phyloP scores from a whole-genome alignment of 805 yeast species.

The Monosporozyma servazzii region DNA sequence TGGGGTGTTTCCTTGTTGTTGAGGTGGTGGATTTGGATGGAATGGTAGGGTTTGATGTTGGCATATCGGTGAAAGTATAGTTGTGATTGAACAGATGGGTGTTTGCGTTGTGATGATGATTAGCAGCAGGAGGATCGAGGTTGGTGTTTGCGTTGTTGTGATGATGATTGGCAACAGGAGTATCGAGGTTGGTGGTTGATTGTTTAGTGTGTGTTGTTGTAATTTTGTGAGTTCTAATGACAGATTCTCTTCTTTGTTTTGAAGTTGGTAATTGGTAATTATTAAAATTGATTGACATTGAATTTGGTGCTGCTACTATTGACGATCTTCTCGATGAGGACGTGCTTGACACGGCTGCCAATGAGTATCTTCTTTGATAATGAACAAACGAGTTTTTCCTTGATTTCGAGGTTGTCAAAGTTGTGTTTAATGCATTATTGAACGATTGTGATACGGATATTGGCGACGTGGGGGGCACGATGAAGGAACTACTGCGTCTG shows the following conservation, averaged over 20 bases:
- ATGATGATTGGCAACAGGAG: too few species aligned
- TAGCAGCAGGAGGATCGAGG: background rate
- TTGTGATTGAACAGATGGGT: background rate
- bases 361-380: slow-evolving; percentile 23
- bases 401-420: slow-evolving; percentile 21
- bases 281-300: slow-evolving; percentile 11
- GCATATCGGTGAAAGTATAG: slow-evolving; percentile 17
- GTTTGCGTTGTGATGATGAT: background rate
- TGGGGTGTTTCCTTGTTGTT: background rate
- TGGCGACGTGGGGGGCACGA: slow-evolving; percentile 7
- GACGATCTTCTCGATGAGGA: slow-evolving; percentile 25
- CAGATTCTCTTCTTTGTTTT: slow-evolving; percentile 19
- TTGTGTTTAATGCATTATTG: slow-evolving; percentile 14
- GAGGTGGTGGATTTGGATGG: background rate
- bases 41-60: background rate
- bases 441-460: slow-evolving; percentile 4
- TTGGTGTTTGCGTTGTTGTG: background rate
- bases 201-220: slow-evolving; percentile 2
- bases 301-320: slow-evolving; percentile 19
- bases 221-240: slow-evolving; percentile 7
- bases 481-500: slow-evolving; percentile 26
- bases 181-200: background rate
- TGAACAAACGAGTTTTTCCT: slow-evolving; percentile 28
- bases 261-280: background rate
- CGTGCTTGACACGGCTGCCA: slow-evolving; percentile 16